These are phyloP conservation scores for Stereocaulon alpinum DNA, from an alignment of 495 filamentous ascomycete species.

Conservation along the genomic window DNA sequence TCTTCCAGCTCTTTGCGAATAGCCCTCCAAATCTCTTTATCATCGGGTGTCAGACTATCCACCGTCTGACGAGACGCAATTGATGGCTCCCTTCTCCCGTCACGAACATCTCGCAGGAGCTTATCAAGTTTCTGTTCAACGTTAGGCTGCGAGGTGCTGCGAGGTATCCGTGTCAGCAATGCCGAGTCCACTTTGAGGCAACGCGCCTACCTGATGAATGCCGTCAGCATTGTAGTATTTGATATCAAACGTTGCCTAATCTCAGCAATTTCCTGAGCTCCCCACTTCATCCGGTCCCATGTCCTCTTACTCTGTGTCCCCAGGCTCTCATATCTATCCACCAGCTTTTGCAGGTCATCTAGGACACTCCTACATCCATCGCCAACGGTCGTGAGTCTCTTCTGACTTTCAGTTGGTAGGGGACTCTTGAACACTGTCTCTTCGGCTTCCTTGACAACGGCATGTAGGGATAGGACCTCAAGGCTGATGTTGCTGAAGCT, in stretches of 20 bases:
- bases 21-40: constrained; percentile 26
- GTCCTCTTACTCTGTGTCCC: constrained; percentile 29
- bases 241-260: constrained; percentile 26
- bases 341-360: constrained; percentile 24
- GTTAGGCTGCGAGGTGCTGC: constrained; percentile 22
- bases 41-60: constrained; percentile 24
- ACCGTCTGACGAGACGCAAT: constrained; percentile 24
- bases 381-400: constrained; percentile 21
- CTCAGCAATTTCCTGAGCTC: constrained; percentile 26
- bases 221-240: constrained; percentile 25
- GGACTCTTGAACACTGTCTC: constrained; percentile 21
- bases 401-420: constrained; percentile 18
- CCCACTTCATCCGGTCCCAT: constrained; percentile 33
- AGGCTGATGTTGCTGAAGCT: constrained; percentile 28
- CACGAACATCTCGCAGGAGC: constrained; percentile 29
- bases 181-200: not conserved
- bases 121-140: constrained; percentile 30
- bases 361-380: constrained; percentile 26
- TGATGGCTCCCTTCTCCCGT: constrained; percentile 23
- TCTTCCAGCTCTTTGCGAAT: constrained; percentile 31
- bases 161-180: not conserved
- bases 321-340: constrained; percentile 27
- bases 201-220: constrained; percentile 16
- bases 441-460: constrained; percentile 29
- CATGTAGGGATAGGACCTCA: constrained; percentile 31